phyloP scores from a whole-genome alignment of 345 rosid species.

The Populus simonii region DNA sequence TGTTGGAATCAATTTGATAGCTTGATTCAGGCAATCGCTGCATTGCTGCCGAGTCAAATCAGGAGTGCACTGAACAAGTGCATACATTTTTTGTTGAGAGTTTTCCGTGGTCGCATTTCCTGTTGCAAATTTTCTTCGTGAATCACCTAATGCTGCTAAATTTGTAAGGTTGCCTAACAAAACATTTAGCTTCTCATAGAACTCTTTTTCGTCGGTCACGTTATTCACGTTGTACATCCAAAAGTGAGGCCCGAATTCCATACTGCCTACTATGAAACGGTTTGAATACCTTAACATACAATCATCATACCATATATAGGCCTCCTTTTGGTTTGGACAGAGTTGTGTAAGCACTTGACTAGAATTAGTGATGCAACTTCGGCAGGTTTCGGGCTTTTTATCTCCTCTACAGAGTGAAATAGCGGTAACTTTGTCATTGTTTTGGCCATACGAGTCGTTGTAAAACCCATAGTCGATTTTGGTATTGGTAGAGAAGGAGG shows the following conservation, averaged over 20 bases:
- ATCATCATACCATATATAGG: conserved; percentile 29
- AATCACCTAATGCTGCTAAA: conserved; percentile 22
- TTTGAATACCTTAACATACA: conserved; percentile 29
- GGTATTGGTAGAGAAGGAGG: neutral
- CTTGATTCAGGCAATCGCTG: conserved; percentile 11
- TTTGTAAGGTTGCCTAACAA: conserved; percentile 11
- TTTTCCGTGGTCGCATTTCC: neutral
- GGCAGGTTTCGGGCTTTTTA: conserved; percentile 27
- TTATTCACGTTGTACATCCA: neutral
- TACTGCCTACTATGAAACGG: neutral
- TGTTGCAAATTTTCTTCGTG: conserved; percentile 19
- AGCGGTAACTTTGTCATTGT: conserved; percentile 28
- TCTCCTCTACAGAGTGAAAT: conserved; percentile 44
- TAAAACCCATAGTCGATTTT: neutral
- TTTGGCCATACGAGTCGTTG: conserved; percentile 6
- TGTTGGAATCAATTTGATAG: conserved; percentile 1
- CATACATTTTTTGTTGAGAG: conserved; percentile 15
- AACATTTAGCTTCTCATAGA: conserved; percentile 14
- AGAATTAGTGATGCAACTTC: conserved; percentile 30
- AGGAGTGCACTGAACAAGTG: conserved; percentile 44
- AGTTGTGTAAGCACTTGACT: conserved; percentile 11
- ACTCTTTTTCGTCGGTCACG: conserved; percentile 5
- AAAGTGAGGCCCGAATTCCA: neutral
- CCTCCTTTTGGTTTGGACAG: conserved; percentile 31
- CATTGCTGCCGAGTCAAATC: conserved; percentile 19